A percentile compares a stretch with the other conserved stretches of the same genome.
phyloP scores from a whole-genome alignment of 306 rosid genomes.

The Carpinus viminea region DNA sequence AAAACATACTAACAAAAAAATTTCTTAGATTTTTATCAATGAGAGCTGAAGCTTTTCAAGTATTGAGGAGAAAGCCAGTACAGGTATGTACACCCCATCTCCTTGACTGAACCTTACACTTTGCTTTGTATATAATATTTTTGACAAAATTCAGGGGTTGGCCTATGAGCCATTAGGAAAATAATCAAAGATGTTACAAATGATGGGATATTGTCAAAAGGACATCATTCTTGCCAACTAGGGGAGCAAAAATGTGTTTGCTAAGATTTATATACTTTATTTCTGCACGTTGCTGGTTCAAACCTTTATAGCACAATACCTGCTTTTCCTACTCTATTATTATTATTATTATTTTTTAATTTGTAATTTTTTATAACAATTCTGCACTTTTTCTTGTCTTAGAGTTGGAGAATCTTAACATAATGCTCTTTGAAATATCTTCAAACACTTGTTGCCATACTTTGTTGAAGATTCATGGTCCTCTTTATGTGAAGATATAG shows the following conservation, averaged over 20 bases:
- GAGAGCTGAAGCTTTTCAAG: conserved; percentile 99
- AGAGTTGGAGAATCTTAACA: background rate
- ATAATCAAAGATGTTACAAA: background rate
- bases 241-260: background rate
- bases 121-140: background rate
- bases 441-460: background rate
- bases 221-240: background rate
- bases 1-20: conserved; percentile 90
- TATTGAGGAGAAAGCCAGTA: conserved; percentile 88
- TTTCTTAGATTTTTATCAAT: conserved; percentile 93
- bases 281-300: background rate
- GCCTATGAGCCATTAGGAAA: background rate
- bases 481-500: background rate
- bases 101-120: background rate
- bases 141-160: background rate
- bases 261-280: background rate
- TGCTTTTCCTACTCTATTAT: background rate
- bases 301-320: background rate
- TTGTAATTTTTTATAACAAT: no score
- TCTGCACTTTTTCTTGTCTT: background rate
- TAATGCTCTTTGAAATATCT: background rate
- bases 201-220: background rate
- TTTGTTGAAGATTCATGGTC: background rate
- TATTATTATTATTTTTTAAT: no score
- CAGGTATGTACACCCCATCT: conserved; percentile 53